Evolutionary conservation across 805 yeast genomes (phyloP).

Genomic region (Ogataea populi-albae): DNA sequence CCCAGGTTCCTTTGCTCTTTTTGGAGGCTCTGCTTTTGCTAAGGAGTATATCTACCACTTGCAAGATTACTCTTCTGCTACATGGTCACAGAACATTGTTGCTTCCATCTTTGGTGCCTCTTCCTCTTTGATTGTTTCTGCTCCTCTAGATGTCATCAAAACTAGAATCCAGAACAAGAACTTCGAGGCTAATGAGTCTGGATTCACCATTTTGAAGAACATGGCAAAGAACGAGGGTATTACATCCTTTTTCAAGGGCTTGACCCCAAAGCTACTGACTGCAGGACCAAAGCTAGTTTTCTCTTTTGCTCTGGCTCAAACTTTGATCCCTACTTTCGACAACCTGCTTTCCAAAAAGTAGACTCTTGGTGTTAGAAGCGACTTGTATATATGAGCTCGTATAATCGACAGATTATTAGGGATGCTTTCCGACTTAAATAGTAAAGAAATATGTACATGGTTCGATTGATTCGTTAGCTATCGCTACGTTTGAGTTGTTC

Average conservation of each 20-base stretch:
- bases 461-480: no score
- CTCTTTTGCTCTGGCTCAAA: constrained; percentile 96
- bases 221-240: constrained; percentile 91
- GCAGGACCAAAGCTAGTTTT: constrained; percentile 98
- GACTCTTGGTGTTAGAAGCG: no score
- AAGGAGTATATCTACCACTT: constrained; percentile 91
- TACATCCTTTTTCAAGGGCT: constrained; percentile 90
- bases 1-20: constrained; percentile 96
- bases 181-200: constrained; percentile 94
- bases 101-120: constrained; percentile 96
- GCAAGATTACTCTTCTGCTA: constrained; percentile 82
- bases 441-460: constrained; percentile 5
- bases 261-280: constrained; percentile 92
- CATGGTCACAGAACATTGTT: constrained; percentile 92
- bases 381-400: no score
- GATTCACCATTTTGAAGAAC: constrained; percentile 87
- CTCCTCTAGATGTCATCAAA: constrained; percentile 97
- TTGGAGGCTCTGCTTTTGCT: constrained; percentile 98
- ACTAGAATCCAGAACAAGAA: constrained; percentile 97
- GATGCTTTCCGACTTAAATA: no score
- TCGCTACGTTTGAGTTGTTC: constrained; percentile 5
- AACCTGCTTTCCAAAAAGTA: constrained; percentile 43
- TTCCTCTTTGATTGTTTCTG: constrained; percentile 92
- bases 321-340: constrained; percentile 95
- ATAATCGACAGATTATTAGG: no score